phyloP scores from a whole-genome alignment of 1,284 basidiomycete genomes.

The Tetrapyrgos nigripes region DNA sequence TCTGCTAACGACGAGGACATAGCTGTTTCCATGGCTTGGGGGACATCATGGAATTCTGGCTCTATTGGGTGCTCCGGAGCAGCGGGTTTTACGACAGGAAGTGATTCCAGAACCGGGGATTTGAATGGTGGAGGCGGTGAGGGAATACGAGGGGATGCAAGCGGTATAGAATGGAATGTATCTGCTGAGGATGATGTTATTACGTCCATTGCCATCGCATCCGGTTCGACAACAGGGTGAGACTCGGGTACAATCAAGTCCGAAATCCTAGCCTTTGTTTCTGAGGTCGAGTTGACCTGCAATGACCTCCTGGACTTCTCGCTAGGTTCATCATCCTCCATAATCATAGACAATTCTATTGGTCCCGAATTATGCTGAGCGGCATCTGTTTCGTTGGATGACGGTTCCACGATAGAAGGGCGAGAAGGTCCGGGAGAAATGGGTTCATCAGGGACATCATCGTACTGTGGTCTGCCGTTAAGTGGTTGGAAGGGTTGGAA shows the following conservation, averaged over 20 bases:
- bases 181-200: slow-evolving; percentile 31
- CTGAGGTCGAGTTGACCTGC: slow-evolving; percentile 8
- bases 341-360: slow-evolving; percentile 69
- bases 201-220: background rate
- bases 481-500: background rate
- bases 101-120: background rate
- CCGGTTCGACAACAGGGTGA: background rate
- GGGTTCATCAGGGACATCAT: background rate
- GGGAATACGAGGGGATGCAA: slow-evolving; percentile 35
- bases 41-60: background rate
- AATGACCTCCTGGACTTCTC: slow-evolving; percentile 44
- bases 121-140: slow-evolving; percentile 4
- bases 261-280: background rate
- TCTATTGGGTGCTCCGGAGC: background rate
- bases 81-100: background rate
- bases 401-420: background rate
- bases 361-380: background rate
- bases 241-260: background rate
- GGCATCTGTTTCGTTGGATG: background rate
- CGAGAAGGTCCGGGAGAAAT: background rate
- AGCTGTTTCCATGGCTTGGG: too few species aligned
- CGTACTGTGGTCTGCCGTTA: background rate
- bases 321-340: slow-evolving; percentile 68
- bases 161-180: slow-evolving; percentile 45
- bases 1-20: too few species aligned